Base-by-base conservation (phyloP, 768 basidiomycete genomes). In the Galerina marginata region DNA sequence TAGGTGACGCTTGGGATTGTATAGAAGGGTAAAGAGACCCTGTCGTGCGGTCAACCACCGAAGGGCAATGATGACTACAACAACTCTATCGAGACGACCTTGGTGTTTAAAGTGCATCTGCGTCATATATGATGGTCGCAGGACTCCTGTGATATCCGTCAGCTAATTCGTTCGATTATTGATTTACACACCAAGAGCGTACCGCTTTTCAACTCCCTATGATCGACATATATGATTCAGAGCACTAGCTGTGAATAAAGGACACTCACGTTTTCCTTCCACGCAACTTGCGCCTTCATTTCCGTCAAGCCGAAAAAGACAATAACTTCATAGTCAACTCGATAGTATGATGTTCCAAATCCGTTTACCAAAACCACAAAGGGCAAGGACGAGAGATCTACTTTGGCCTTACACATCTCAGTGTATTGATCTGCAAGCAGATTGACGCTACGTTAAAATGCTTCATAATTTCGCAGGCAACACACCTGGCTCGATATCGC, bases 271-370 rank as follows among this genome's bases (percentile, higher is more conserved):
- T 78, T 74, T 42, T 83, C 79, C 43, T 62, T 63, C 81, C 82
- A 83, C 29, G 72, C 68, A 57, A 83, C 72, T 40, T 81, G 75
- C 0, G 81, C 83, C 53, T 75, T 76, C 48, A 83, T 64, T 60
- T 83, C 83, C 0, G 82, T 82, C 50, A 78, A 56, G 7, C 83
- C 83, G 50, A 84, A 82, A 15, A 75, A 69, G 11, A 84, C 57
- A 10, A 82, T 62, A 0, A 83, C 65, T 2, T 77, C 75, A 56
- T 68, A 72, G 0, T 69, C 53, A 0, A 74, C 50, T 12, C 49
- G 23, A 51, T 71, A 75, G 48, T 74, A 75, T 4, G 29, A 33
- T 33, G 0, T 33, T 7, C 29, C 29, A 33, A 33, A 7, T 33
- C 5, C 7, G 29, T 33, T 33, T 33, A 33, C 29, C 29, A 33